These are phyloP conservation scores for Acer yangbiense DNA, from an alignment of 345 rosid species.

Conservation along the genomic window DNA sequence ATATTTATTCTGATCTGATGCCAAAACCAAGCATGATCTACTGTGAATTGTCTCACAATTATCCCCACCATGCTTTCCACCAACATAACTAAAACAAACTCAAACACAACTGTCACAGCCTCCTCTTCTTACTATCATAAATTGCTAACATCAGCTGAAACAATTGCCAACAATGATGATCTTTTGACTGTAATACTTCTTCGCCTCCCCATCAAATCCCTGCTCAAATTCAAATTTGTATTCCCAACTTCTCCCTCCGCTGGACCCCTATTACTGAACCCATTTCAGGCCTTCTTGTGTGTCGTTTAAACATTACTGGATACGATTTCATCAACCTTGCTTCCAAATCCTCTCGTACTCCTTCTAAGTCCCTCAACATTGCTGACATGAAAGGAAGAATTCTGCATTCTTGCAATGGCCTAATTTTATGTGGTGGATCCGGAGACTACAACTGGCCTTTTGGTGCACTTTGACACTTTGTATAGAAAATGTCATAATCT, in stretches of 20 bases:
- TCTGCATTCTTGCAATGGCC: conserved; percentile 53
- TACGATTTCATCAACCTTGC: conserved; percentile 20
- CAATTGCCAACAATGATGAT: conserved; percentile 27
- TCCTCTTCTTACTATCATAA: not conserved
- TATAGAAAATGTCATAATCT: too few species aligned
- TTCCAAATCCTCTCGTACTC: conserved; percentile 8
- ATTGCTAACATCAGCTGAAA: conserved; percentile 18
- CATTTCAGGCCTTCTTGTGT: too few species aligned
- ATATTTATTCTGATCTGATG: not conserved
- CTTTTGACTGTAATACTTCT: conserved; percentile 30
- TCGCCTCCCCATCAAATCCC: conserved; percentile 29
- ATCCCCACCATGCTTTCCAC: too few species aligned
- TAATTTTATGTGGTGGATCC: conserved; percentile 25
- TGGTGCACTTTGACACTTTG: too few species aligned
- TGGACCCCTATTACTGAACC: not conserved
- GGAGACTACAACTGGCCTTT: conserved; percentile 5
- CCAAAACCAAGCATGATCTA: not conserved
- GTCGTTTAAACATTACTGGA: not conserved
- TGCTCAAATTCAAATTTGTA: conserved; percentile 33
- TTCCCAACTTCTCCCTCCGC: conserved; percentile 30
- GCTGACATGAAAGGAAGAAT: conserved; percentile 20
- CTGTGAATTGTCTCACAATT: not conserved
- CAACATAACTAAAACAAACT: not conserved
- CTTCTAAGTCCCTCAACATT: not conserved
- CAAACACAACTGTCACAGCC: not conserved